Evolutionary conservation across 139 green algal genomes (phyloP), one percentile per base, ranked within the genome.

Genomic region (Picochlorum sp.): DNA sequence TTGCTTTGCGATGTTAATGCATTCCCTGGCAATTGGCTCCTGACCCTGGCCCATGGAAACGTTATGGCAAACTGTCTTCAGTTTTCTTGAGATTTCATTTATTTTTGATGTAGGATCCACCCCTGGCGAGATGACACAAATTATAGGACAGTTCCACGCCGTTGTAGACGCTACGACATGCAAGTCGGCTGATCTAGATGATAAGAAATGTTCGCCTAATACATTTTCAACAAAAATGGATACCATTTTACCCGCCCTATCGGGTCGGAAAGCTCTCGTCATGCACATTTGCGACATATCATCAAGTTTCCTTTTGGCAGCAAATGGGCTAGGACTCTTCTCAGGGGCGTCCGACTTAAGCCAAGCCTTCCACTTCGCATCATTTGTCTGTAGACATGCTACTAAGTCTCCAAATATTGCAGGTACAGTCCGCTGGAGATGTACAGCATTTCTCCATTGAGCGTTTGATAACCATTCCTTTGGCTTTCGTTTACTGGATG

Each of bases 331-430:
- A 10, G 56, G 26, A 23, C 2, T 18, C 41, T 44, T 79, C 79
- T 97, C 91, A 21, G 91, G 91, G 18, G 89, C 85, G 77, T 96
- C 90, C 66, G 87, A 75, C 73, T 95, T 89, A 57, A 95, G 95
- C 81, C 81, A 85, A 41, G 90, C 82, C 44, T 82, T 69, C 91
- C 91, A 97, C 63, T 89, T 75, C 23, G 80, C 79, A 56, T 97
- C 91, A 61, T 89, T 88, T 15, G 84, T 69, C 64, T 84, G 85
- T 50, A 97, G 78, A 14, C 45, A 77, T 76, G 95, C 89, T 9
- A 79, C 71, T 18, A 97, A 80, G 72, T 95, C 90, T 24, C 24
- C n/a, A 56, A 66, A 66, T 20, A 58, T 38, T 21, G 10, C 4
- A 59, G 58, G 58, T 32, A 58, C 21, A 6, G 82, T 67, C 74